Evolutionary conservation across 2,329 filamentous ascomycete genomes (phyloP).

Genomic region (Zasmidium citrigriseum): DNA sequence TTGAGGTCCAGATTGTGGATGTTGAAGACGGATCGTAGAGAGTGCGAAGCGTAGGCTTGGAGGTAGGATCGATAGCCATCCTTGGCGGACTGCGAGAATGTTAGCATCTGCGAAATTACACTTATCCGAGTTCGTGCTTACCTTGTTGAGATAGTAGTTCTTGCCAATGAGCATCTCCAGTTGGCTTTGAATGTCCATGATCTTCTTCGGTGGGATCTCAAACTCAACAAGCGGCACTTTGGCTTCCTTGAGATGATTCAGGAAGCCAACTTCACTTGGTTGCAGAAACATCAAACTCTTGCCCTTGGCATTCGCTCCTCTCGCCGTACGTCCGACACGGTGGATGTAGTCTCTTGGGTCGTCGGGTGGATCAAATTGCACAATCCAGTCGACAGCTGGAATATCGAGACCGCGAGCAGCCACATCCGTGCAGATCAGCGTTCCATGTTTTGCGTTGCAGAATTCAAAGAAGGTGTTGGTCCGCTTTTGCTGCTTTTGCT

Average conservation of each 20-base stretch:
- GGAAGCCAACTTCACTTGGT: constrained; percentile 87
- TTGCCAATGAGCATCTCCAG: constrained; percentile 91
- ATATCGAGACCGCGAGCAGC: constrained; percentile 95
- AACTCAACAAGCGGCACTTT: constrained; percentile 94
- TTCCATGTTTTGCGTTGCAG: constrained; percentile 79
- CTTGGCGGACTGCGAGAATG: constrained; percentile 56
- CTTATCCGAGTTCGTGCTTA: constrained; percentile 33
- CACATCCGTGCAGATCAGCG: constrained; percentile 93
- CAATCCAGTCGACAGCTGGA: constrained; percentile 91
- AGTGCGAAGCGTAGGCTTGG: constrained; percentile 90
- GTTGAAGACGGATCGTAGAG: constrained; percentile 79
- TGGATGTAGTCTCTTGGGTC: constrained; percentile 79
- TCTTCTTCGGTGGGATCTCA: constrained; percentile 89
- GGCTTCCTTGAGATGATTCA: constrained; percentile 86
- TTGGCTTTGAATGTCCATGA: constrained; percentile 76
- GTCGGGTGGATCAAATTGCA: constrained; percentile 80
- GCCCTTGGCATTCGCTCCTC: constrained; percentile 80
- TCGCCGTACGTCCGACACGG: constrained; percentile 89
- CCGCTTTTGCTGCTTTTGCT: constrained; percentile 98
- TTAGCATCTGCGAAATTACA: constrained; percentile 8
- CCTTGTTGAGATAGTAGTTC: constrained; percentile 97
- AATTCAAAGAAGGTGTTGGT: constrained; percentile 99
- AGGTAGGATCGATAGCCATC: constrained; percentile 85
- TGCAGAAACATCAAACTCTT: constrained; percentile 91
- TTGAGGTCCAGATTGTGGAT: constrained; percentile 78